Conservation (phyloP, 257 asterid genomes). For the Scutellaria barbata region DNA sequence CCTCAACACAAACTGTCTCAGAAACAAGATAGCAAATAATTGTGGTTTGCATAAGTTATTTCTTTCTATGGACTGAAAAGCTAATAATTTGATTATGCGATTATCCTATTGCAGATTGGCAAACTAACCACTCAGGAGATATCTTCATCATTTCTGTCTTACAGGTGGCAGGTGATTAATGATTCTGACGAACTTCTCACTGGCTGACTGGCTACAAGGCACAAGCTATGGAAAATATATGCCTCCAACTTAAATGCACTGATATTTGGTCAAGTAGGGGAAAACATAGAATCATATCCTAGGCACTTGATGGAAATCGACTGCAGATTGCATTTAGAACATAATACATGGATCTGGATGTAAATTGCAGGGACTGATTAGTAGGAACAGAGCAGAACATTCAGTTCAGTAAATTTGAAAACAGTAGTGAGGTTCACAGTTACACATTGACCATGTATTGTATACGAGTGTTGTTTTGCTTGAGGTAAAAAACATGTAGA, state of each 20-base stretch:
- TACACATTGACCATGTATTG: slow-evolving; percentile 15
- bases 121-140: neutral
- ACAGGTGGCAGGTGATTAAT: slow-evolving; percentile 5
- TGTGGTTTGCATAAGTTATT: slow-evolving; percentile 7
- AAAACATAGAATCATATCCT: slow-evolving; percentile 14
- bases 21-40: slow-evolving; percentile 18
- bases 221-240: slow-evolving; percentile 10
- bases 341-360: slow-evolving; percentile 24
- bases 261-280: slow-evolving; percentile 19
- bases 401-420: neutral
- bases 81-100: slow-evolving; percentile 5
- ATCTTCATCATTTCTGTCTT: slow-evolving; percentile 16
- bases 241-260: slow-evolving; percentile 17
- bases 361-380: slow-evolving; percentile 23
- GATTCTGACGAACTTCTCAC: slow-evolving; percentile 23
- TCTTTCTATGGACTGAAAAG: neutral
- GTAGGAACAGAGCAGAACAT: slow-evolving; percentile 22
- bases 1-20: neutral
- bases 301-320: slow-evolving; percentile 25
- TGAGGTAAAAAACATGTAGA: slow-evolving; percentile 16
- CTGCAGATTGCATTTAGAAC: slow-evolving; percentile 29
- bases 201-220: neutral
- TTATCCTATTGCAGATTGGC: slow-evolving; percentile 8
- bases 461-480: slow-evolving; percentile 10
- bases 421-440: slow-evolving; percentile 30